Evolutionary conservation across 441 rosid genomes (phyloP), one percentile per base, ranked within the genome.

Genomic region (Populus hybrid): DNA sequence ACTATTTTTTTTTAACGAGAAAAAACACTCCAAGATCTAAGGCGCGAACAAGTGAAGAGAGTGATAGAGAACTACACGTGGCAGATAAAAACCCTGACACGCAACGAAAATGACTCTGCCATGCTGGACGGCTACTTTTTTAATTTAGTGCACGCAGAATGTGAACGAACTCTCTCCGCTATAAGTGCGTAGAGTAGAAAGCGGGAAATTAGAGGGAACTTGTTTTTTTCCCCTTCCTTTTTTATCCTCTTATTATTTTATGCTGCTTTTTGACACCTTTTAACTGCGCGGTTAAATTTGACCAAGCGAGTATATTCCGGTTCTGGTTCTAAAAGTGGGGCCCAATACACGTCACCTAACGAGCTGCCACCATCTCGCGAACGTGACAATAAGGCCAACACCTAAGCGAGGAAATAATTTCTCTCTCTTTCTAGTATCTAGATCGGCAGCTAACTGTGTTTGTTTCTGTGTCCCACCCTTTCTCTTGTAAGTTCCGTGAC

Each of bases 401-500:
- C 89, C 90, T 73, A 83, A 64, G 79, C 69, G 78, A 72, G 78
- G 80, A 91, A 88, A 88, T 87, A 86, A 86, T 87, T 84, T 46
- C 53, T 11, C 16, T 42, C 53, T 3, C 5, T 46, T 14, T 46
- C 20, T 46, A 3, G 10, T 46, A 11, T 87, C 84, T 76, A 85
- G 83, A 88, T 79, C 84, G n/a, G 59, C 64, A 66, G 42, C 73
- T 70, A 64, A 63, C 26, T 63, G 77, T 73, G 72, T 10, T 69
- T 11, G 91, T 46, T 46, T 46, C 18, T 14, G 57, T 14, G 97
- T 88, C 7, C 86, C 93, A 86, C 81, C 87, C 23, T n/a, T 79
- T 85, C 89, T 91, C 90, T 91, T 84, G 90, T 93, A 84, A 88
- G 92, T 86, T 88, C 94, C 90, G 94, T 88, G 97, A 91, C 88